Evolutionary conservation across 2,329 filamentous ascomycete species (phyloP), one percentile per base, ranked within the genome.

Genomic region (Cladosporium sphaerospermum): DNA sequence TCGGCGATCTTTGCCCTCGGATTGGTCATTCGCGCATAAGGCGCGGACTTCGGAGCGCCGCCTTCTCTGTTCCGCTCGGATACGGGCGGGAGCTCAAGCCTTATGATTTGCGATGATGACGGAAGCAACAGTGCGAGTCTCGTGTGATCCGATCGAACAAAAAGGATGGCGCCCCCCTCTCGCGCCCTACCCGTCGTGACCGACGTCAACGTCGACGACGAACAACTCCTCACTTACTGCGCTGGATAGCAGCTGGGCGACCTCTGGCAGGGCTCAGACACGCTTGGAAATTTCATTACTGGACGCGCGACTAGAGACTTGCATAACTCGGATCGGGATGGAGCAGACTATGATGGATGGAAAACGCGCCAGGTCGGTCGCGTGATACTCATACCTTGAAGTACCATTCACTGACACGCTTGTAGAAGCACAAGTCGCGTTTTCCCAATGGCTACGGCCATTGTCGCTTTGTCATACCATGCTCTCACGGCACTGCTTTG

Each of bases 251-350:
- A 39, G 40, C 18, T 28, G 48, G 31, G 48, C 48, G 40, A 51
- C 48, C 48, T 51, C 48, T 51, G 48, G 48, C 14, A 51, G 48
- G 48, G 48, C 48, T 44, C 48, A 23, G 40, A 51, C 36, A 39
- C 3, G 5, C 48, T 44, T 39, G 36, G 36, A 39, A 28, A 28
- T 28, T 28, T 28, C 14, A 31, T 4, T 32, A 49, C 11, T 37
- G 19, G 8, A 33, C 6, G 18, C 37, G 37, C 46, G 36, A 34
- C 46, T 33, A 40, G 46, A 49, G 13, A 49, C 10, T 14, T 7
- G 13, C 13, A 46, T 18, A 10, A 13, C 11, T n/a, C 19, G 31
- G 14, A 37, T n/a, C 14, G 39, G 19, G 28, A 51, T 34, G 41
- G 18, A 51, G n/a, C 36, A 43, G 18, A 28, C 13, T 16, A 28